Base-by-base conservation (phyloP, 1,139 yeast genomes). In the Debaryomyces psychrophilus region DNA sequence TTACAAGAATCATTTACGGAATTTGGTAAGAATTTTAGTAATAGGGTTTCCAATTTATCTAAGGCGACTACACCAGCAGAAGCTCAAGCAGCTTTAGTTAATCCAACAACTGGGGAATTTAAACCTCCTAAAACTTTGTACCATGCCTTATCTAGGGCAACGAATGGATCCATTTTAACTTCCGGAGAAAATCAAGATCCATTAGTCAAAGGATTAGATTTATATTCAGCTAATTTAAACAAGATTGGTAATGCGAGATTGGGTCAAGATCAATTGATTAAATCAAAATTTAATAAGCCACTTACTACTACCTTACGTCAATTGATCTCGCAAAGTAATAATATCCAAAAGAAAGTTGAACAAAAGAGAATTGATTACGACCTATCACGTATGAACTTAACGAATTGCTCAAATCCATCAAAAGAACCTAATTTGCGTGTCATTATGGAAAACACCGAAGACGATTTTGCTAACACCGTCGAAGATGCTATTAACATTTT, bases 401-500 rank as follows among this genome's bases (percentile, higher is more conserved):
- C 89, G 53, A 82, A 81, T 59, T 76, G 81, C 56, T 84, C 90
- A 26, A 81, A 77, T 60, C 92, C 95, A 4, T 83, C 83, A 55
- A 84, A 84, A 61, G 87, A 85, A 60, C 88, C 90, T 6, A 83
- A 83, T 47, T 80, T 88, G 52, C 77, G 93, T 56, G 87, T 85
- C 43, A 81, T 83, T 52, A 85, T 89, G 78, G 96, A 90, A 65
- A 82, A 85, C 54, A 85, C 92, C 37, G 96, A 90, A 68, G 96
- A 90, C 59, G 95, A 87, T 58, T 89, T 90, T 65, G 96, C 95
- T 39, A 89, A 88, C 55, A 87, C 93, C 17, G 92, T 90, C 31
- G 96, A 90, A 68, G 96, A 87, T 61, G 95, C 96, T 28, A 90
- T 88, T 45, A 76, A 83, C 43, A 82, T 87, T 51, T 85, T 90